Conservation (phyloP, 1,284 basidiomycete genomes). For the Chalciporus sp. region DNA sequence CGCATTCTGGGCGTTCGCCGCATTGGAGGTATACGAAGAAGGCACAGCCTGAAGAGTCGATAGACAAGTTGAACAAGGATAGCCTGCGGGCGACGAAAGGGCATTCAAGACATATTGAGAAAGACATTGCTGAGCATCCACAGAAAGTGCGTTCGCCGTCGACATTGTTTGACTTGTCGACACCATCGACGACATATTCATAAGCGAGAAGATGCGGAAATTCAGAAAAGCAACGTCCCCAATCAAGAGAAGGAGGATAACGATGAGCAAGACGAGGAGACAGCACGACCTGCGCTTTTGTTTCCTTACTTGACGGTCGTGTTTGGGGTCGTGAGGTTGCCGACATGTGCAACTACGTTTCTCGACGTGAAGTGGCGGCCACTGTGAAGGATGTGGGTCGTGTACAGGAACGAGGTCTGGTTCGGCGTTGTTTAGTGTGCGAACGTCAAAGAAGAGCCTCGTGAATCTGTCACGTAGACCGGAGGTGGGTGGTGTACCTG, state of each 20-base stretch:
- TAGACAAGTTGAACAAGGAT: constrained; percentile 53
- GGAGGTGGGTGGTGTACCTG: constrained; percentile 16
- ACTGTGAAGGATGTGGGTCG: constrained; percentile 32
- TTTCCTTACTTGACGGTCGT: constrained; percentile 32
- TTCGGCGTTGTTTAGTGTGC: constrained; percentile 29
- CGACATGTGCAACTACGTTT: constrained; percentile 38
- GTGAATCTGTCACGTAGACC: constrained; percentile 38
- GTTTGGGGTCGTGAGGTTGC: constrained; percentile 22
- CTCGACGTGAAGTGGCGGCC: constrained; percentile 44
- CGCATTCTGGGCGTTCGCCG: constrained; percentile 35
- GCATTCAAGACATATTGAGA: constrained; percentile 51
- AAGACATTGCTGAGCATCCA: constrained; percentile 46
- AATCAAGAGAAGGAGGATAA: constrained; percentile 47
- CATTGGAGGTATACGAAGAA: constrained; percentile 32
- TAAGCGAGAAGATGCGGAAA: constrained; percentile 36
- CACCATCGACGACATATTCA: constrained; percentile 15
- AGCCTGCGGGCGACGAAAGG: constrained; percentile 43
- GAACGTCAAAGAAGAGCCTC: constrained; percentile 40
- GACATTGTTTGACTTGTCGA: constrained; percentile 23
- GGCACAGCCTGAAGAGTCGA: constrained; percentile 44
- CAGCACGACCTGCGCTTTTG: constrained; percentile 34
- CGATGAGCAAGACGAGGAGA: constrained; percentile 38
- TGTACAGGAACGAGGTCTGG: constrained; percentile 33
- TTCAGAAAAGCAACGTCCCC: constrained; percentile 45
- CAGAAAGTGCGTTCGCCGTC: constrained; percentile 37